Evolutionary conservation across 768 basidiomycete genomes (phyloP), one percentile per base, ranked within the genome.

Genomic region (Mrakia frigida): DNA sequence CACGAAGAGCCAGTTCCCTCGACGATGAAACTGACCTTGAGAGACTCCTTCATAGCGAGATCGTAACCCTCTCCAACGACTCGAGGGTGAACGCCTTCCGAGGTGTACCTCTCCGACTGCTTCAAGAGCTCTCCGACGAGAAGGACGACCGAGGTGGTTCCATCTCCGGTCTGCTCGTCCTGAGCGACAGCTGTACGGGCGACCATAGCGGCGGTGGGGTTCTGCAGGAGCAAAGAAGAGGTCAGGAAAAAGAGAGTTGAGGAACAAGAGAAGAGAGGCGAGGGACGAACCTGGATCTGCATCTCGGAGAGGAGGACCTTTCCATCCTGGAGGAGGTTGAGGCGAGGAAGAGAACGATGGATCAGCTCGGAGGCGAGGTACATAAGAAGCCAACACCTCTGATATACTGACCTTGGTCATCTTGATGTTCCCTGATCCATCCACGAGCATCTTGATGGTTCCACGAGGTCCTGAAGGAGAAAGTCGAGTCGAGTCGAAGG

Each of bases 141-240:
- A 35, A 99, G 87, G 14, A 97, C 95, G 53, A 98, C 96, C 56
- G 92, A 94, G 25, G 97, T 99, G 46, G 97, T 99, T 74, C 97
- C 97, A 85, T 99, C 97, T 79, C 97, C 97, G 61, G 97, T 95
- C 87, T 98, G 95, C 82, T 98, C 97, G 80, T 99, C 97, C 83
- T 98, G 97, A 4, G 97, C 96, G 33, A 98, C 96, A 21, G 97
- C 97, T 60, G 97, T 98, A 71, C 94, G 89, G 65, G 97, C 97
- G 82, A 99, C 94, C 93, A 99, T 96, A 43, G 97, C 95, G 25
- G 97, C 97, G 4, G 97, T 98, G 41, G 97, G 97, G 83, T 99
- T 98, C 85, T 85, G 39, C 3, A 21, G 35, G 14, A 16, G 53
- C 0, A 72, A 35, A 71, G 50, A 5, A 53, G n/a, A 41, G 69